phyloP scores from a whole-genome alignment of 306 rosid species.

The apple (Malus domestica) region DNA sequence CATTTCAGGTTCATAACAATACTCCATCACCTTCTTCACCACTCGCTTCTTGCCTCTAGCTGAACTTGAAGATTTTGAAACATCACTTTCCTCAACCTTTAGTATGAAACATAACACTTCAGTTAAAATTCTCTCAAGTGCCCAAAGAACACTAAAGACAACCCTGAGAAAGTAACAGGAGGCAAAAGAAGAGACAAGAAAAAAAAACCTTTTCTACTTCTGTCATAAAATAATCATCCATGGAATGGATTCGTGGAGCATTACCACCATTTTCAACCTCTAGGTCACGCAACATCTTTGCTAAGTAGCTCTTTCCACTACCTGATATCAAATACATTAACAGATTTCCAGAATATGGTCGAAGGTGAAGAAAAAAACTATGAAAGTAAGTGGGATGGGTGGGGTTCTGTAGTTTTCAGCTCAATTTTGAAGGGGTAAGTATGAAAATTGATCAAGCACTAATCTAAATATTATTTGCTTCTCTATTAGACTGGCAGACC shows the following conservation, averaged over 20 bases:
- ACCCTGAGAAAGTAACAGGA: neutral
- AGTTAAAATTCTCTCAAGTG: constrained; percentile 11
- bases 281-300: constrained; percentile 88
- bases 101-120: constrained; percentile 1
- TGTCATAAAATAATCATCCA: constrained; percentile 95
- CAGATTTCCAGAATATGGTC: constrained; percentile 8
- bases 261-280: constrained; percentile 86
- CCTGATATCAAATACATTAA: constrained; percentile 40
- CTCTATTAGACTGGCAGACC: neutral
- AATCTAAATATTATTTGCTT: neutral
- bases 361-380: constrained; percentile 1
- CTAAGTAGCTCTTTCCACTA: constrained; percentile 94
- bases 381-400: neutral
- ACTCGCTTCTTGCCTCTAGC: constrained; percentile 73
- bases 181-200: constrained; percentile 5
- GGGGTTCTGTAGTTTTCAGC: neutral
- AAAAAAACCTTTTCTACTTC: constrained; percentile 90
- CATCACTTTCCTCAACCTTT: constrained; percentile 69
- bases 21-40: constrained; percentile 82
- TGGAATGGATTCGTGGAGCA: constrained; percentile 93
- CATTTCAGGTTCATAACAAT: constrained; percentile 98
- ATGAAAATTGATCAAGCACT: neutral
- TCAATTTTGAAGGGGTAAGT: neutral
- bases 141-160: neutral
- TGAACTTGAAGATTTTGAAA: constrained; percentile 58